Evolutionary conservation across 1,139 yeast genomes (phyloP).

Genomic region (Pichia sp.): DNA sequence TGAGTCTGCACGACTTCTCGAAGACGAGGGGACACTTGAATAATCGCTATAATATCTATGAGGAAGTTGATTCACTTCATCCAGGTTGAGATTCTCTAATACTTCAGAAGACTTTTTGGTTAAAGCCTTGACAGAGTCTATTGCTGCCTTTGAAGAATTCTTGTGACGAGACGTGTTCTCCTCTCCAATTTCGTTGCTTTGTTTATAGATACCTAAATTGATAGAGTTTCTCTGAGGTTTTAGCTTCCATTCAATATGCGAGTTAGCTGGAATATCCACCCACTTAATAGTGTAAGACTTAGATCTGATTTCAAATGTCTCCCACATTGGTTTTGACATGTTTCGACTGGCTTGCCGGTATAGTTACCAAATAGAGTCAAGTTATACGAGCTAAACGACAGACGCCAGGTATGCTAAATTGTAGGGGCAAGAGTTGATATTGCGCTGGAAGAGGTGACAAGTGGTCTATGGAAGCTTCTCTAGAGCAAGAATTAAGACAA

Average conservation of each 20-base stretch:
- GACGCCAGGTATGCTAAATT: too few species aligned
- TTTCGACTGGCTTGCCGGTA: background rate
- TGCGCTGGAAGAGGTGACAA: too few species aligned
- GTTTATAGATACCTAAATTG: constrained; percentile 52
- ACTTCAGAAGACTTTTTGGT: too few species aligned
- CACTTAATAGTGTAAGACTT: constrained; percentile 86
- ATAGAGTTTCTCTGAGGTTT: constrained; percentile 83
- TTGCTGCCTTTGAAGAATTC: too few species aligned
- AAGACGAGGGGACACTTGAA: too few species aligned
- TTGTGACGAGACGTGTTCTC: too few species aligned
- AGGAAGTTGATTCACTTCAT: constrained; percentile 25
- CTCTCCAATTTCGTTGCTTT: too few species aligned
- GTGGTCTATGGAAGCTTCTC: too few species aligned
- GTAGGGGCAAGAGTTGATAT: too few species aligned
- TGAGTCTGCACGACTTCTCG: background rate
- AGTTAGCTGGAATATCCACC: constrained; percentile 69
- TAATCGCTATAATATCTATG: constrained; percentile 21
- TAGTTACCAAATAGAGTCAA: background rate
- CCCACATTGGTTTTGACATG: background rate
- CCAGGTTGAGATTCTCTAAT: constrained; percentile 19
- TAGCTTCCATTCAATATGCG: constrained; percentile 68
- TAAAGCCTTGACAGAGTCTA: too few species aligned
- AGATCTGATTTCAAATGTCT: constrained; percentile 82
- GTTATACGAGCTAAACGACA: too few species aligned
- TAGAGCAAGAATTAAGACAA: too few species aligned